Conservation (phyloP, 495 filamentous ascomycete species). For the Penicillium macrosclerotiorum region DNA sequence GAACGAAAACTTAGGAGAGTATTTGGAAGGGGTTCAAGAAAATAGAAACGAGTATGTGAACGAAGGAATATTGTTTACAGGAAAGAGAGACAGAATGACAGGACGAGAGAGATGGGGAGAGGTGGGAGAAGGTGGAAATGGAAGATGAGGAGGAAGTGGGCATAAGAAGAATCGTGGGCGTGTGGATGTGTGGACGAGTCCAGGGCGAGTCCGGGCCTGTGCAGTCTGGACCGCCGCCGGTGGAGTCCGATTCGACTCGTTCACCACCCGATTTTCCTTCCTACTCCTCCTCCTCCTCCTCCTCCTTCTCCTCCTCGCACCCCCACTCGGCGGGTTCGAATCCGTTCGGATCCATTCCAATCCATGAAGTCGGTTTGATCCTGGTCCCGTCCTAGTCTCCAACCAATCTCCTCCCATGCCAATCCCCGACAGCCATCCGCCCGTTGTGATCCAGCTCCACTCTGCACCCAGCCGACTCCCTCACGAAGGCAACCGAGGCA, state of each 20-base stretch:
- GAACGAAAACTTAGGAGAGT: neutral
- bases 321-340: too few species aligned
- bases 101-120: neutral
- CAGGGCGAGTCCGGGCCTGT: neutral
- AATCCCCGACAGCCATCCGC: neutral
- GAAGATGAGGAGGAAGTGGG: neutral
- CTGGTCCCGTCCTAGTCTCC: too few species aligned
- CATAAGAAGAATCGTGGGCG: neutral
- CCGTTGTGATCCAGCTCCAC: conserved; percentile 18
- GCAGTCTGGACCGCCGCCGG: neutral
- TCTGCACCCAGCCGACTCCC: conserved; percentile 20
- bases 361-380: too few species aligned
- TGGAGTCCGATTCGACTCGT: too few species aligned
- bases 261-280: neutral
- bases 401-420: too few species aligned
- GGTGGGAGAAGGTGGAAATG: neutral
- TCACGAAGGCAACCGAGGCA: neutral
- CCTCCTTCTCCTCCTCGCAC: too few species aligned
- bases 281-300: too few species aligned
- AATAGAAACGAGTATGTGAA: too few species aligned
- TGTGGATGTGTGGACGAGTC: neutral
- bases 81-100: neutral
- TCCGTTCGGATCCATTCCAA: too few species aligned
- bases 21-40: neutral
- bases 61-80: too few species aligned